Conservation (phyloP, 2,329 filamentous ascomycete species). For the Aspergillus latus region DNA sequence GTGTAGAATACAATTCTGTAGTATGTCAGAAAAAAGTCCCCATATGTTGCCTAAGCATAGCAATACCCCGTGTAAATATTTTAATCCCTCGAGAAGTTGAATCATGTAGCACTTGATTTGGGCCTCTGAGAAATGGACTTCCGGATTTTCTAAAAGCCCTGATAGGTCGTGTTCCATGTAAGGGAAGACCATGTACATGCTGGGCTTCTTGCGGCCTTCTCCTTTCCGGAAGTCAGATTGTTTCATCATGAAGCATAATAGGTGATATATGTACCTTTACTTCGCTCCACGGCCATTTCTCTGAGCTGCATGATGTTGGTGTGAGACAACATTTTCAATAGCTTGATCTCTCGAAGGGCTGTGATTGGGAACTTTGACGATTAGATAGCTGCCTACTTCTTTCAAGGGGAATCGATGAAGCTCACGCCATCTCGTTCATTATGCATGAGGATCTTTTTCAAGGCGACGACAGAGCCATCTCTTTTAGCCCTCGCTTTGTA, state of each 20-base stretch:
- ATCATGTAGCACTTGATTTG: constrained; percentile 99
- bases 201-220: constrained; percentile 72
- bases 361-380: constrained; percentile 82
- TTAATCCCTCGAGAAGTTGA: constrained; percentile 84
- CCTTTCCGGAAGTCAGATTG: constrained; percentile 46
- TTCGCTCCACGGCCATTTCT: constrained; percentile 91
- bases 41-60: background rate
- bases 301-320: constrained; percentile 81
- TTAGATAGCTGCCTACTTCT: constrained; percentile 15
- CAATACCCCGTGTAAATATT: constrained; percentile 76
- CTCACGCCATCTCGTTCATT: constrained; percentile 94
- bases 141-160: constrained; percentile 90
- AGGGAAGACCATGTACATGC: constrained; percentile 98
- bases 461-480: constrained; percentile 72
- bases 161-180: constrained; percentile 99
- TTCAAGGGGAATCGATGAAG: background rate
- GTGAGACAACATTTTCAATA: constrained; percentile 92
- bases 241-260: background rate
- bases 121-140: constrained; percentile 78
- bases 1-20: constrained; percentile 74
- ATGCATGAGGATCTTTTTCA: constrained; percentile 99
- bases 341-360: constrained; percentile 93
- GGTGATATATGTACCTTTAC: constrained; percentile 52
- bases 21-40: constrained; percentile 17
- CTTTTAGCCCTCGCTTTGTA: constrained; percentile 80